phyloP scores from a whole-genome alignment of 768 basidiomycete species.

The Boletus rubescentipes region DNA sequence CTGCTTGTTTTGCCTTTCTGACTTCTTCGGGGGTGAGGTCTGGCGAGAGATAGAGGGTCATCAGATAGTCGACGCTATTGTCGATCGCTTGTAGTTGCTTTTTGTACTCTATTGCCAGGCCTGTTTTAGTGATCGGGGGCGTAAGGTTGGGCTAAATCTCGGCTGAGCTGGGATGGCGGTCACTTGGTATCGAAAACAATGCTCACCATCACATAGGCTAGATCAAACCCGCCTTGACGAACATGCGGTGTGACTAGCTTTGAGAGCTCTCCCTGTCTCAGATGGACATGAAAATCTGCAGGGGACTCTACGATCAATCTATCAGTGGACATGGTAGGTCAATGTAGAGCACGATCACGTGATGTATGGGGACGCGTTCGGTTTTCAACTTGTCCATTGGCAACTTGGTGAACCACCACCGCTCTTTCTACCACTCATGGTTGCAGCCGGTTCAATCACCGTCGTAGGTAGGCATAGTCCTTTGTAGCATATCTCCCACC shows the following conservation, averaged over 20 bases:
- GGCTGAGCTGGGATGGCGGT: constrained; percentile 10
- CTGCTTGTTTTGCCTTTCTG: constrained; percentile 79
- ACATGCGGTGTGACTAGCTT: constrained; percentile 89
- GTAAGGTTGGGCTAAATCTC: constrained; percentile 79
- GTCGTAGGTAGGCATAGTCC: constrained; percentile 61
- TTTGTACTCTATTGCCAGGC: constrained; percentile 80
- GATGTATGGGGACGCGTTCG: constrained; percentile 26
- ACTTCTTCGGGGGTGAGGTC: constrained; percentile 90
- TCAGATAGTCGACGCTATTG: constrained; percentile 79
- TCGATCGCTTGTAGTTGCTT: constrained; percentile 71
- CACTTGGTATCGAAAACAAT: constrained; percentile 4
- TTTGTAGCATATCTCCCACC: background rate
- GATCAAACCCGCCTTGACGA: constrained; percentile 79
- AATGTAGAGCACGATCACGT: constrained; percentile 31
- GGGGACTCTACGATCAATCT: constrained; percentile 46
- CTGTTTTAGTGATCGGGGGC: constrained; percentile 83
- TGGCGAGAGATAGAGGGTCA: constrained; percentile 95
- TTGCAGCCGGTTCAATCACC: constrained; percentile 83
- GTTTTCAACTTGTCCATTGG: constrained; percentile 27
- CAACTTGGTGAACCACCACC: background rate
- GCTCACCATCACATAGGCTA: constrained; percentile 95
- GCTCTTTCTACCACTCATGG: constrained; percentile 46
- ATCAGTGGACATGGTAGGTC: constrained; percentile 26
- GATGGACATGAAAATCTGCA: constrained; percentile 95
- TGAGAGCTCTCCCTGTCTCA: constrained; percentile 83